Evolutionary conservation across 306 rosid genomes (phyloP).

Genomic region (Begonia peltatifolia): DNA sequence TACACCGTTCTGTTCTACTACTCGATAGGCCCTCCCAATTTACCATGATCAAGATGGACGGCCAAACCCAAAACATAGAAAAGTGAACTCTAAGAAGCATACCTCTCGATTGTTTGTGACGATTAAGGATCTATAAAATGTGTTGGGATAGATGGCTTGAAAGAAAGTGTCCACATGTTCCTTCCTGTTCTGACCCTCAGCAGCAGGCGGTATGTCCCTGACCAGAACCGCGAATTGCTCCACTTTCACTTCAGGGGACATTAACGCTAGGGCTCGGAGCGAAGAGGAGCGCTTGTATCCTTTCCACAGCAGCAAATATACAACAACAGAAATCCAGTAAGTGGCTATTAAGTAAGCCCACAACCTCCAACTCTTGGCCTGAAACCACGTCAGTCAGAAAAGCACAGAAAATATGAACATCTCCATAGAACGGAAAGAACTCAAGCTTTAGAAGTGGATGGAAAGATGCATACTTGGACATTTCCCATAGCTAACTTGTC

Average conservation of each 20-base stretch:
- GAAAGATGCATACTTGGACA: slow-evolving; percentile 24
- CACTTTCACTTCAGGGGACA: slow-evolving; percentile 46
- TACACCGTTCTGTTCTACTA: too few species aligned
- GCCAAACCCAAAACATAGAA: neutral
- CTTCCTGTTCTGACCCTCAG: slow-evolving; percentile 49
- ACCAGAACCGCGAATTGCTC: slow-evolving; percentile 74
- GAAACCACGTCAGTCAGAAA: slow-evolving; percentile 11
- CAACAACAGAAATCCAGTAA: slow-evolving; percentile 71
- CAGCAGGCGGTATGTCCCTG: slow-evolving; percentile 70
- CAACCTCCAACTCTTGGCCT: slow-evolving; percentile 47
- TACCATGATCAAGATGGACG: too few species aligned
- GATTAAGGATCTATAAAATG: slow-evolving; percentile 75
- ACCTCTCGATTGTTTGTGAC: slow-evolving; percentile 73
- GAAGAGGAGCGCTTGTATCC: slow-evolving; percentile 52
- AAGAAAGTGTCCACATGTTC: slow-evolving; percentile 71
- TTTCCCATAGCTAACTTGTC: slow-evolving; percentile 71
- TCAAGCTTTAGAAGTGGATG: neutral
- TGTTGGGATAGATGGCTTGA: slow-evolving; percentile 41
- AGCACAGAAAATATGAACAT: slow-evolving; percentile 8
- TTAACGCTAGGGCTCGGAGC: slow-evolving; percentile 52
- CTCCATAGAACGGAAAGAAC: neutral
- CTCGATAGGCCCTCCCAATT: too few species aligned
- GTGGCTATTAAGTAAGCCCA: slow-evolving; percentile 67
- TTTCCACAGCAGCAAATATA: slow-evolving; percentile 65
- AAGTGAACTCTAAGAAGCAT: neutral